A percentile compares a stretch with the other conserved stretches of the same genome.
phyloP scores from a whole-genome alignment of 2,329 filamentous ascomycete genomes.

The Stemphylium vesicarium region DNA sequence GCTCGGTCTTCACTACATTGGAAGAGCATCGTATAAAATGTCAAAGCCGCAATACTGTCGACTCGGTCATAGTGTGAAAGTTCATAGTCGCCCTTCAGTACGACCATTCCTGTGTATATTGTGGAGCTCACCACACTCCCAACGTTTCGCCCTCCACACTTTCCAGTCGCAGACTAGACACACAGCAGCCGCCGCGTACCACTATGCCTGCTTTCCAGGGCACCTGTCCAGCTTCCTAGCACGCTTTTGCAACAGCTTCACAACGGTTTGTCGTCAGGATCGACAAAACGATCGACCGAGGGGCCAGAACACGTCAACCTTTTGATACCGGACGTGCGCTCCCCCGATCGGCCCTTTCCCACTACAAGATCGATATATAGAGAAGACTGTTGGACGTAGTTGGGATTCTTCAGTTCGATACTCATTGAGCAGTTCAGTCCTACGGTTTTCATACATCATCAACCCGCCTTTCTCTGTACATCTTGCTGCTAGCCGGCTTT shows the following conservation, averaged over 20 bases:
- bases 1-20: background rate
- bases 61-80: too few relatives aligned
- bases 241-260: slow-evolving; percentile 21
- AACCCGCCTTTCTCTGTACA: slow-evolving; percentile 8
- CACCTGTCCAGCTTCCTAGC: slow-evolving; percentile 7
- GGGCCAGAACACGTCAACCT: slow-evolving; percentile 11
- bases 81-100: background rate
- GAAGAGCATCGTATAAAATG: too few relatives aligned
- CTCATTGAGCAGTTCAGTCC: slow-evolving; percentile 12
- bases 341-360: slow-evolving; percentile 2
- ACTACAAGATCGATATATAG: slow-evolving; percentile 12
- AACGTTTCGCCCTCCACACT: slow-evolving; percentile 31
- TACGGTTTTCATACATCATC: slow-evolving; percentile 11
- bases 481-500: slow-evolving; percentile 38
- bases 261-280: background rate
- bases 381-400: slow-evolving; percentile 1
- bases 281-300: background rate
- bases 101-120: background rate
- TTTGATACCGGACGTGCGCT: slow-evolving; percentile 12
- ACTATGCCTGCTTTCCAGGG: slow-evolving; percentile 27
- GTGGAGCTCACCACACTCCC: slow-evolving; percentile 16
- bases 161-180: slow-evolving; percentile 29
- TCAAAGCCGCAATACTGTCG: background rate
- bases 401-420: slow-evolving; percentile 12
- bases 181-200: slow-evolving; percentile 24